A percentile compares a stretch with the other conserved stretches of the same genome.
Evolutionary conservation across 148 eudicot genomes (phyloP).

Genomic region (Fagopyrum esculentum): DNA sequence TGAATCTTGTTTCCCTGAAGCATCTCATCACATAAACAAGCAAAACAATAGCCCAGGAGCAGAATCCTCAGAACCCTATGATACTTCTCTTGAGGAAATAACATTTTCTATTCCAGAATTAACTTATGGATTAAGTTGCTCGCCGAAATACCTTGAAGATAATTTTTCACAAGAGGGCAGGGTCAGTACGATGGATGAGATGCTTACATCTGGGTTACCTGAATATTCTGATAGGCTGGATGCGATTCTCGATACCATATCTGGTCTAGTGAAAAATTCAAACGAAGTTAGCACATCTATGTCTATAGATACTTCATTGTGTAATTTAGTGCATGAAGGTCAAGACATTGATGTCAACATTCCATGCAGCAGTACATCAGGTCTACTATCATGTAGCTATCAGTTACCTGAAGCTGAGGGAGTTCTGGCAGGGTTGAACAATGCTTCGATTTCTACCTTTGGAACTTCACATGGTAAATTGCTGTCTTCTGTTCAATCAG

Average conservation of each 20-base stretch:
- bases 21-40: constrained; percentile 31
- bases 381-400: constrained; percentile 25
- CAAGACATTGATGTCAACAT: constrained; percentile 5
- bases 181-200: constrained; percentile 25
- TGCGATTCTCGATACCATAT: constrained; percentile 24
- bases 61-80: constrained; percentile 36
- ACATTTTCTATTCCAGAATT: constrained; percentile 39
- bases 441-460: no score
- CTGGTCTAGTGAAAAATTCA: constrained; percentile 16
- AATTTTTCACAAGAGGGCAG: constrained; percentile 34
- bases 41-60: constrained; percentile 32
- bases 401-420: constrained; percentile 35
- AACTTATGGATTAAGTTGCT: constrained; percentile 39
- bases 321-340: constrained; percentile 7
- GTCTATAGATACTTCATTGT: neutral
- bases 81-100: constrained; percentile 31
- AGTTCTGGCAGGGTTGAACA: constrained; percentile 5
- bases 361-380: constrained; percentile 6
- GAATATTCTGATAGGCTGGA: constrained; percentile 25
- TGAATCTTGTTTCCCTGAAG: constrained; percentile 35
- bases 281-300: neutral
- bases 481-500: constrained; percentile 16
- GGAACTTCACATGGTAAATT: no score
- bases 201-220: constrained; percentile 35
- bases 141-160: constrained; percentile 31